Evolutionary conservation across 139 green algal species (phyloP).

Genomic region (Gonium pectorale): DNA sequence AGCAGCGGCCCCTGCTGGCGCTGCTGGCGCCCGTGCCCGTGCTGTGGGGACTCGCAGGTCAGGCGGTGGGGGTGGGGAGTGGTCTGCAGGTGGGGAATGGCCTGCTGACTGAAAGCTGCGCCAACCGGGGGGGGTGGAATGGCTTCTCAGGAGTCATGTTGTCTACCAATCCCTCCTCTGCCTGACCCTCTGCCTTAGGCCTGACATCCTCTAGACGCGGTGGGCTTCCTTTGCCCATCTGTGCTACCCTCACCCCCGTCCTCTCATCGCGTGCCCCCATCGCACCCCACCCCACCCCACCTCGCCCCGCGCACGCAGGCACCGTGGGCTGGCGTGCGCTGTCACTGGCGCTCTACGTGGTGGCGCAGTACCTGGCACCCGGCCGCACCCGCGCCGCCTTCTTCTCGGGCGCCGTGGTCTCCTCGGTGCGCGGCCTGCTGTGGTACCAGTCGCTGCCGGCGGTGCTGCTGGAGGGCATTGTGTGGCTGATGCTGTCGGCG

Average conservation of each 20-base stretch:
- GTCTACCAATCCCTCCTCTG: background rate
- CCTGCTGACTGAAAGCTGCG: no score
- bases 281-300: background rate
- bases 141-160: background rate
- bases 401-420: background rate
- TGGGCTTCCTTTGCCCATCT: background rate
- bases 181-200: no score
- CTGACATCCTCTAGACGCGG: no score
- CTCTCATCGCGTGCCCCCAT: background rate
- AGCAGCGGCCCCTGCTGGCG: background rate
- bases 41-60: background rate
- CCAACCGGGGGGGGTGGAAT: no score
- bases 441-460: constrained; percentile 38
- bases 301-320: background rate
- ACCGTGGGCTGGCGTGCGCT: background rate
- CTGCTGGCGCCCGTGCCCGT: constrained; percentile 5
- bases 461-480: constrained; percentile 8
- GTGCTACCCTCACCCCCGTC: background rate
- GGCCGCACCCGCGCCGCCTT: background rate
- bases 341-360: background rate
- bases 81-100: background rate
- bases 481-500: constrained; percentile 18
- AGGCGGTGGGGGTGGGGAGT: background rate
- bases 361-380: background rate
- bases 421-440: background rate